phyloP scores from a whole-genome alignment of 352 stramenopile genomes.

The Phytophthora litchii region DNA sequence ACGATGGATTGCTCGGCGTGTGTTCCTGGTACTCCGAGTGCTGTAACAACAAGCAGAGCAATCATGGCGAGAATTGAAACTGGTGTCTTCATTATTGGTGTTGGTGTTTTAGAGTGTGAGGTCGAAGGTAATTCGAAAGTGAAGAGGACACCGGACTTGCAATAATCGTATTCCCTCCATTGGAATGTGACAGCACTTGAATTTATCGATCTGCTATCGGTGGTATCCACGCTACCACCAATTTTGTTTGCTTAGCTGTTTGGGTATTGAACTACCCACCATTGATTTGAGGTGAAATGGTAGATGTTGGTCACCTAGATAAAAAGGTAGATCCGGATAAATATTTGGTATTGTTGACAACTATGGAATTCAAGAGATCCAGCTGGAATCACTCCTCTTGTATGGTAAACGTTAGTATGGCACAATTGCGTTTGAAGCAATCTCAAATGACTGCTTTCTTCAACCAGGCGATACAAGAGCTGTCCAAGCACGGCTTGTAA shows the following conservation, averaged over 20 bases:
- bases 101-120: slow-evolving; percentile 1
- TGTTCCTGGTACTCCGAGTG: slow-evolving; percentile 6
- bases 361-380: too few species aligned
- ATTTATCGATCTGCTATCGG: slow-evolving; percentile 2
- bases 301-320: too few species aligned
- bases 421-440: too few species aligned
- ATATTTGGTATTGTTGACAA: too few species aligned
- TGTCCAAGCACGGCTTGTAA: too few species aligned
- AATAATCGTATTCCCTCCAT: background rate
- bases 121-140: slow-evolving; percentile 3
- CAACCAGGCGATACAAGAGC: too few species aligned
- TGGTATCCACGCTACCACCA: background rate
- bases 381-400: too few species aligned
- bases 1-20: slow-evolving; percentile 3
- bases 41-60: slow-evolving; percentile 7
- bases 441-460: too few species aligned
- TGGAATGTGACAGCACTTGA: background rate
- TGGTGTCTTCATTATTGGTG: slow-evolving; percentile 16
- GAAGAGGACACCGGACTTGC: background rate
- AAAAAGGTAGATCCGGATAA: too few species aligned
- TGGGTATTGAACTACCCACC: too few species aligned
- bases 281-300: too few species aligned
- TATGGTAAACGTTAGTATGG: too few species aligned
- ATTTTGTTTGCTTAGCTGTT: background rate
- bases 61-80: slow-evolving; percentile 13